These are phyloP conservation scores for Vigna unguiculata DNA, from an alignment of 306 rosid genomes.

Conservation along the genomic window DNA sequence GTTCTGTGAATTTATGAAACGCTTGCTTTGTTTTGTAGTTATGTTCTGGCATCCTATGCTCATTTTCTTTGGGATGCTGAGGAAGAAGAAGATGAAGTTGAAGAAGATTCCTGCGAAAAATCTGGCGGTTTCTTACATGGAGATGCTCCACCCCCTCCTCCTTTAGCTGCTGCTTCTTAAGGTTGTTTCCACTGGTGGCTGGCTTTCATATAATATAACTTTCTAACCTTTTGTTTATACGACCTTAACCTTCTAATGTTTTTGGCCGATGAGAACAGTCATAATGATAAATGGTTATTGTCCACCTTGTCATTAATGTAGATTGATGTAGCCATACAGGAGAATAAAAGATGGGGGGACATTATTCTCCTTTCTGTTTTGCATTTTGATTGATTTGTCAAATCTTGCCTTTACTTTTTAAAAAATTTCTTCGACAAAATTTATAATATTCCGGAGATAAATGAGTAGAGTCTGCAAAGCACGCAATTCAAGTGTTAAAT, in stretches of 20 bases:
- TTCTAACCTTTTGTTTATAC: conserved; percentile 52
- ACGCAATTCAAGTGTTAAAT: too few relatives aligned
- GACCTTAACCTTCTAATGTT: conserved; percentile 37
- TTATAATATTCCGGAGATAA: not conserved
- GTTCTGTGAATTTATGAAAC: conserved; percentile 29
- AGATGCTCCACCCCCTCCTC: conserved; percentile 53
- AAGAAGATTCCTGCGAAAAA: conserved; percentile 40
- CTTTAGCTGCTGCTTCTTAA: conserved; percentile 73
- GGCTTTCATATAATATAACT: conserved; percentile 43
- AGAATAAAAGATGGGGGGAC: conserved; percentile 34
- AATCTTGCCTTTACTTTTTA: not conserved
- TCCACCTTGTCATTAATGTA: conserved; percentile 27
- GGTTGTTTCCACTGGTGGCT: conserved; percentile 35
- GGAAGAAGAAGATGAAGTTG: conserved; percentile 60
- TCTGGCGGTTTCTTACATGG: conserved; percentile 58
- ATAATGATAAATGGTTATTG: conserved; percentile 9
- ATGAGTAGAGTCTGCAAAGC: too few relatives aligned
- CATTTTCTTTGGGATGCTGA: conserved; percentile 90
- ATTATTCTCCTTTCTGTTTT: conserved; percentile 10
- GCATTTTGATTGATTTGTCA: not conserved
- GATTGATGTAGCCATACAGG: conserved; percentile 28
- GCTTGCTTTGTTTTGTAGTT: conserved; percentile 60
- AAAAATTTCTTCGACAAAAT: too few relatives aligned
- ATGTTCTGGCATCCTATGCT: conserved; percentile 86
- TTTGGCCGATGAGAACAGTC: conserved; percentile 48